Evolutionary conservation across 768 basidiomycete genomes (phyloP), one percentile per base, ranked within the genome.

Genomic region (Trametopsis cervina): DNA sequence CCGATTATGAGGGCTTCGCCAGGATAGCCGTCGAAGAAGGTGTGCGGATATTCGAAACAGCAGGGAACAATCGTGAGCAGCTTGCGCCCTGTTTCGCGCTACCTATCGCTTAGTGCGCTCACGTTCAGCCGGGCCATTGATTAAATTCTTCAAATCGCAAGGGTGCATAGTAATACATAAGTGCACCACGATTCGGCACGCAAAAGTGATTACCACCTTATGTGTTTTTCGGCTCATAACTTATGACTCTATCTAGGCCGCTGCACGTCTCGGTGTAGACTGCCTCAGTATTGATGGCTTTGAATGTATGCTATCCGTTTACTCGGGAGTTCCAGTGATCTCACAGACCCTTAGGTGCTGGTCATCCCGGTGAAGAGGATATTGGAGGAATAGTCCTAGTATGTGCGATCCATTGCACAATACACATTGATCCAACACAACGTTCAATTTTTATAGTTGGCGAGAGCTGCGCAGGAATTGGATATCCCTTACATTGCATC

Each of bases 341-440:
- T n/a, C n/a, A n/a, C n/a, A n/a, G n/a, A n/a, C 54, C 1, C 11
- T n/a, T 58, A 91, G 89, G 89, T 60, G 93, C 91, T 24, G 93
- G 93, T 21, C 90, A 93, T 64, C 91, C 91, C 15, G 94, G 94
- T 52, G 94, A 96, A 60, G 89, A 95, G 37, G 94, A 96, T 60
- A 86, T 96, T 20, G 88, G 89, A 2, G 88, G 86, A 3, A 59
- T 95, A 20, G 85, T 96, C 2, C 66, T 96, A 68, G 90, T 90
- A 54, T 5, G 54, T n/a, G n/a, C n/a, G n/a, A n/a, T n/a, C n/a
- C n/a, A n/a, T n/a, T n/a, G n/a, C n/a, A n/a, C n/a, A n/a, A n/a
- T n/a, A n/a, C n/a, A n/a, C n/a, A n/a, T n/a, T n/a, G n/a, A n/a
- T n/a, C n/a, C n/a, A n/a, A n/a, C n/a, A n/a, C n/a, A n/a, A n/a